Conservation (phyloP, 768 basidiomycete species). For the Lactarius hatsudake region DNA sequence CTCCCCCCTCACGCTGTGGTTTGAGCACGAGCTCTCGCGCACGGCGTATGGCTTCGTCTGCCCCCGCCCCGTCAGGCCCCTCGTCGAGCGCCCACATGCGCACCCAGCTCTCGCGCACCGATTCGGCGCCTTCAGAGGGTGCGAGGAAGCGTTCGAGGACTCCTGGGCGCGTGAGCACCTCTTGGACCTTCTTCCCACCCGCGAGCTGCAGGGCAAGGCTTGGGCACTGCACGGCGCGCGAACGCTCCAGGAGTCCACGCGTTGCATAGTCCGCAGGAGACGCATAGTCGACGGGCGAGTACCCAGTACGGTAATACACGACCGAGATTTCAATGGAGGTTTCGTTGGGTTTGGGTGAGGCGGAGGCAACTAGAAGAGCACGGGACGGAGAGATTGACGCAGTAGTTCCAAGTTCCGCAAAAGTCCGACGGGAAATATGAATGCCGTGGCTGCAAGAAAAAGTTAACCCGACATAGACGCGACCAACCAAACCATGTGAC, state of each 20-base stretch:
- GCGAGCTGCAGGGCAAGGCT: constrained; percentile 90
- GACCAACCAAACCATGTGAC: constrained; percentile 26
- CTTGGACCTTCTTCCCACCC: constrained; percentile 93
- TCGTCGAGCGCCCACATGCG: constrained; percentile 77
- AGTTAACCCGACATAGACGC: not conserved
- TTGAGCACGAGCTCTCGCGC: constrained; percentile 77
- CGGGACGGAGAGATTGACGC: constrained; percentile 44
- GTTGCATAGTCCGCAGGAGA: constrained; percentile 62
- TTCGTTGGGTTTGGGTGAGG: constrained; percentile 36
- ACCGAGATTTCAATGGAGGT: constrained; percentile 67
- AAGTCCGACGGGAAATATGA: constrained; percentile 69
- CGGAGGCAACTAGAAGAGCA: constrained; percentile 39
- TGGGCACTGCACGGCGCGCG: constrained; percentile 89
- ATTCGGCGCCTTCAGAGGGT: constrained; percentile 44
- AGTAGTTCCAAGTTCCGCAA: constrained; percentile 61
- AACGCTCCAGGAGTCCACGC: constrained; percentile 76
- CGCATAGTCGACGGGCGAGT: constrained; percentile 79
- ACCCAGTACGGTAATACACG: constrained; percentile 90
- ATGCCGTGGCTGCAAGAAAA: constrained; percentile 59
- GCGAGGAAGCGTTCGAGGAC: constrained; percentile 72
- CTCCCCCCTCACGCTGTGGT: constrained; percentile 97
- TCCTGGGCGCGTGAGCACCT: constrained; percentile 72
- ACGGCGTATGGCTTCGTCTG: constrained; percentile 49
- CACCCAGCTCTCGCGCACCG: constrained; percentile 78
- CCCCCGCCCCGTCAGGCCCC: constrained; percentile 36